Base-by-base conservation (phyloP, 176 grass and related monocot species). In the Neostapfia colusana region DNA sequence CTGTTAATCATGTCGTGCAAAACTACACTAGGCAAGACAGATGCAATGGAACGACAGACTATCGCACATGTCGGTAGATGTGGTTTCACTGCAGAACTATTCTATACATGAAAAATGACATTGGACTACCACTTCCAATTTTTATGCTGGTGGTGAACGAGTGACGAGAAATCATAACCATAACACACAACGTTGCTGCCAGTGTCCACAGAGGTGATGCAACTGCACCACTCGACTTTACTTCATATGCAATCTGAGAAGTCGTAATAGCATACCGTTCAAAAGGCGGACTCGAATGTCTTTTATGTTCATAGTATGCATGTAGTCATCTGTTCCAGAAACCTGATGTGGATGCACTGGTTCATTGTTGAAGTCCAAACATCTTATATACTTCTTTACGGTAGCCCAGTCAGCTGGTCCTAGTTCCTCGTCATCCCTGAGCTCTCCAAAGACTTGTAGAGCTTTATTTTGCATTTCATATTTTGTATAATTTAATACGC, bases 381-480 rank as follows among this genome's bases (percentile, higher is more conserved):
- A 97, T 81, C 86, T 93, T 21, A 97, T 97, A 59, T 97, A 81
- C 72, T 76, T 87, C 62, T 80, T 89, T 60, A 97, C 88, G 55
- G 76, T 93, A 36, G 77, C 21, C 94, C 94, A 97, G 46, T 97
- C 94, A 77, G 86, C 88, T 65, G 91, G 94, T 59, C 94, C 94
- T 79, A 97, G 88, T 87, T 97, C 94, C 72, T 97, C 88, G 42
- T 97, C 94, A 87, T 97, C 94, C 76, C 86, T 72, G 61, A 97
- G 87, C 63, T 97, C 94, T 44, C 86, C 66, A 85, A 97, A 97
- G 43, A 75, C 82, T 65, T 97, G 91, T 25, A 91, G 69, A 63
- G 94, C 94, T 77, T 91, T 97, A 26, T 93, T 93, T 84, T 85
- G 57, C 94, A 97, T 91, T 83, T 97, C 94, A 72, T 91, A 93